Evolutionary conservation across 2,329 filamentous ascomycete genomes (phyloP).

Genomic region (Fusarium sp.): DNA sequence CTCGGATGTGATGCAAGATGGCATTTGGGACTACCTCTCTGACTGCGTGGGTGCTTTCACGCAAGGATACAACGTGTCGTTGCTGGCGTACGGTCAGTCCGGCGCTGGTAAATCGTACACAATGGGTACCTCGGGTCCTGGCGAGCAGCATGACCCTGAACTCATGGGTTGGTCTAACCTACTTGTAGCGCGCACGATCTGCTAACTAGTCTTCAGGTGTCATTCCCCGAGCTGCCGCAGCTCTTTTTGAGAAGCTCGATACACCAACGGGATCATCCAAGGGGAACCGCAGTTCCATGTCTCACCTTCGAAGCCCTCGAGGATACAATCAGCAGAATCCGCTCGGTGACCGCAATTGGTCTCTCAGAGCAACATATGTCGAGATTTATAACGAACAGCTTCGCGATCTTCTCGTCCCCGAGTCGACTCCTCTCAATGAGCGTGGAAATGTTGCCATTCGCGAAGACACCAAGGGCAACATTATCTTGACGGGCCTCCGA

Average conservation of each 20-base stretch:
- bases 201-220: conserved; percentile 67
- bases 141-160: conserved; percentile 73
- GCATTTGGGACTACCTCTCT: conserved; percentile 90
- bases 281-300: conserved; percentile 70
- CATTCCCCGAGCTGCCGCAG: conserved; percentile 87
- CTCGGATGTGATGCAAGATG: conserved; percentile 82
- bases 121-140: conserved; percentile 92
- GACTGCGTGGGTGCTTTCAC: conserved; percentile 91
- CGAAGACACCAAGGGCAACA: conserved; percentile 93
- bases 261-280: conserved; percentile 54
- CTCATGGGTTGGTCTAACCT: conserved; percentile 73
- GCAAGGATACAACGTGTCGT: conserved; percentile 97
- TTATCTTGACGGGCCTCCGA: conserved; percentile 87
- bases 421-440: conserved; percentile 72
- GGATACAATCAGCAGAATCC: conserved; percentile 66
- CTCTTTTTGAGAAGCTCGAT: conserved; percentile 87
- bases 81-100: conserved; percentile 96
- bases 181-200: conserved; percentile 4
- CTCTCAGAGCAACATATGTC: conserved; percentile 91
- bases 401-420: conserved; percentile 85
- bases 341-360: conserved; percentile 79
- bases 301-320: conserved; percentile 79
- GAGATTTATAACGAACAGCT: conserved; percentile 98
- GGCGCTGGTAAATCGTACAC: conserved; percentile 98
- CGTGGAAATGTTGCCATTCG: conserved; percentile 85